Conservation (phyloP, 2,329 filamentous ascomycete species). For the Arthrinium phaeospermum region DNA sequence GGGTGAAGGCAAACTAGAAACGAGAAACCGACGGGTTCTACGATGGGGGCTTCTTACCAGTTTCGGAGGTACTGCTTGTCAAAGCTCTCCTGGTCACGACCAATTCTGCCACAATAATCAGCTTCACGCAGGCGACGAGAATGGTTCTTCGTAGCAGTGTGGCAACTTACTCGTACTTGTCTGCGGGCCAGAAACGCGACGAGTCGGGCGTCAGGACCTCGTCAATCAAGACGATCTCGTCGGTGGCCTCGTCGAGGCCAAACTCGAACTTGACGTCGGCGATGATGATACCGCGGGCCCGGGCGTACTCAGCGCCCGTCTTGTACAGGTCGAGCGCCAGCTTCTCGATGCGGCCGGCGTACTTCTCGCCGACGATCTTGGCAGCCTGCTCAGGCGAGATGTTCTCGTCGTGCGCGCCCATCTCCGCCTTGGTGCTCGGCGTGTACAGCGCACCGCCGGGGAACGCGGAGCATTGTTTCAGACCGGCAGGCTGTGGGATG, state of each 20-base stretch:
- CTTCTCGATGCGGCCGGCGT: conserved; percentile 69
- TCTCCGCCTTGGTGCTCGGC: conserved; percentile 84
- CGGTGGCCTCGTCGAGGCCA: conserved; percentile 67
- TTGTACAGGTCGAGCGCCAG: conserved; percentile 69
- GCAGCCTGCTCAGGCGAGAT: conserved; percentile 73
- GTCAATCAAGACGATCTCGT: conserved; percentile 77
- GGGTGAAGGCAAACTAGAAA: not conserved
- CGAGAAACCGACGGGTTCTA: no score
- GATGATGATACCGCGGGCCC: conserved; percentile 73
- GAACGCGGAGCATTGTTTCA: conserved; percentile 74
- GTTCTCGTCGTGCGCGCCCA: conserved; percentile 82
- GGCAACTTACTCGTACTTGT: conserved; percentile 62
- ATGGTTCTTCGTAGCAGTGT: not conserved
- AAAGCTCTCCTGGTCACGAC: conserved; percentile 27
- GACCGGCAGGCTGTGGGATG: conserved; percentile 68
- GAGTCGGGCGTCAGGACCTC: conserved; percentile 85
- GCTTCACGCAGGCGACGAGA: not conserved
- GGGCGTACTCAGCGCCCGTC: conserved; percentile 67
- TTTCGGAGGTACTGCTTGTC: conserved; percentile 88
- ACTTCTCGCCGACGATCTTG: conserved; percentile 67
- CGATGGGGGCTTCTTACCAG: conserved; percentile 56
- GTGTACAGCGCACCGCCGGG: conserved; percentile 71
- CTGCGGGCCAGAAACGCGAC: conserved; percentile 85
- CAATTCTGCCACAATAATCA: not conserved
- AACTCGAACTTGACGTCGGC: conserved; percentile 77